Evolutionary conservation across 352 stramenopile species (phyloP), one percentile per base, ranked within the genome.

Genomic region (Globisporangium canariense): DNA sequence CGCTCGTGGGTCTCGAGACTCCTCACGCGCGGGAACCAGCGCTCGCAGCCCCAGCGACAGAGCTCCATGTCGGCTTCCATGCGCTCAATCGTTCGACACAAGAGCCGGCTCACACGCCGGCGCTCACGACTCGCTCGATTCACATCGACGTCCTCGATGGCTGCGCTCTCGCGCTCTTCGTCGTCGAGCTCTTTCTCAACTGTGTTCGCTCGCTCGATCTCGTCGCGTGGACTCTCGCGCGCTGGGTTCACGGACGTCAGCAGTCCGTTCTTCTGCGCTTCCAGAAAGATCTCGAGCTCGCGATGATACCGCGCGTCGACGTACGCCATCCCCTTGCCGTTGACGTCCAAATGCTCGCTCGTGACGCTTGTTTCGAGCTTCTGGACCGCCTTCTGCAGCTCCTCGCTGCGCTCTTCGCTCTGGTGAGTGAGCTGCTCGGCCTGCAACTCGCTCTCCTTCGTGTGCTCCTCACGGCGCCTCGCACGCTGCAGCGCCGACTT

Each of bases 1-100:
- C 59, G 66, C 45, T 91, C 84, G 47, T 93, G 84, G 32, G 66
- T 67, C 52, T 73, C 60, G 4, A 90, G 60, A 49, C 75, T 82
- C 34, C 68, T 62, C 4, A 68, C 64, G 4, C 75, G 75, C 25
- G 72, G 60, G 45, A 90, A 76, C 81, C 81, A 91, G 34, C 66
- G 54, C 18, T 64, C 77, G 38, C 84, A 93, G 45, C 81, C 81
- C 70, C 74, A 93, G n/a, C 72, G 72, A 60, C 84, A 93, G 4
- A 85, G 65, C 36, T 74, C 70, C 30, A 65, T 60, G 22, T 78
- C 58, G 2, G 53, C 49, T 49, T 66, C 69, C 11, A 87, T 38
- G 4, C 84, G 77, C 54, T 84, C 70, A 7, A 67, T 58, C 7
- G 71, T 73, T 11, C 77, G 75, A 36, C 67, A 74, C 22, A 93